Evolutionary conservation across 805 yeast species (phyloP).

Genomic region (Yarrowia sp.): DNA sequence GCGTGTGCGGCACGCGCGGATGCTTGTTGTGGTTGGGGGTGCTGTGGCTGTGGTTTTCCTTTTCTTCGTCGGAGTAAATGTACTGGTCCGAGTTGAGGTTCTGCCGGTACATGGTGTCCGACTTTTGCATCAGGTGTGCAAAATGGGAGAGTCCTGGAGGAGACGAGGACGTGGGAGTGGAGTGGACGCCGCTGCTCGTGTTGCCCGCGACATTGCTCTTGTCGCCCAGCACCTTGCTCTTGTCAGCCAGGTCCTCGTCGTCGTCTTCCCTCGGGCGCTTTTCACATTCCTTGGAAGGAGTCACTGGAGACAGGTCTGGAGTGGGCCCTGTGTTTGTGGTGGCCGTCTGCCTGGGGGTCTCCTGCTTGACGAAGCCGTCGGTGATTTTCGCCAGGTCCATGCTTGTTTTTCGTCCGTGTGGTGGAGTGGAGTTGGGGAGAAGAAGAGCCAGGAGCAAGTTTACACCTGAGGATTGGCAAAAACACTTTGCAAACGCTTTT

Average conservation of each 20-base stretch:
- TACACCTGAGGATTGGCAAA: background rate
- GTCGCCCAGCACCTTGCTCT: background rate
- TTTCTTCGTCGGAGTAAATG: constrained; percentile 34
- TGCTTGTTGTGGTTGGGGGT: background rate
- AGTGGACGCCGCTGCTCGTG: background rate
- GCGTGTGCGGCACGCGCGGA: constrained; percentile 16
- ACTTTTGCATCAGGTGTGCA: constrained; percentile 38
- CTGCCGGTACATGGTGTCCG: constrained; percentile 39
- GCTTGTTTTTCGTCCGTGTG: background rate
- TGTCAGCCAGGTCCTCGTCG: background rate
- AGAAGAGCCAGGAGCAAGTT: constrained; percentile 26
- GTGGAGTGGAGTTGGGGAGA: constrained; percentile 7
- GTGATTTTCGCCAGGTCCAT: constrained; percentile 38
- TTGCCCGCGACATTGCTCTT: background rate
- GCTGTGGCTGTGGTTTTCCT: constrained; percentile 23
- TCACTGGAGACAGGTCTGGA: constrained; percentile 31
- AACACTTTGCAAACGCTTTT: constrained; percentile 37
- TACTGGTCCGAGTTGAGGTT: constrained; percentile 39
- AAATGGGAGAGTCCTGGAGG: constrained; percentile 34
- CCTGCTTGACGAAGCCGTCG: constrained; percentile 37
- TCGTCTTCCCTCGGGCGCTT: constrained; percentile 13
- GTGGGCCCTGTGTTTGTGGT: constrained; percentile 36
- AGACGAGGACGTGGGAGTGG: constrained; percentile 12
- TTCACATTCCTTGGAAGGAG: constrained; percentile 29
- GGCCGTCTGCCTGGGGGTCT: background rate